phyloP scores from a whole-genome alignment of 2,329 filamentous ascomycete genomes.

The Domatiomyces globalis region DNA sequence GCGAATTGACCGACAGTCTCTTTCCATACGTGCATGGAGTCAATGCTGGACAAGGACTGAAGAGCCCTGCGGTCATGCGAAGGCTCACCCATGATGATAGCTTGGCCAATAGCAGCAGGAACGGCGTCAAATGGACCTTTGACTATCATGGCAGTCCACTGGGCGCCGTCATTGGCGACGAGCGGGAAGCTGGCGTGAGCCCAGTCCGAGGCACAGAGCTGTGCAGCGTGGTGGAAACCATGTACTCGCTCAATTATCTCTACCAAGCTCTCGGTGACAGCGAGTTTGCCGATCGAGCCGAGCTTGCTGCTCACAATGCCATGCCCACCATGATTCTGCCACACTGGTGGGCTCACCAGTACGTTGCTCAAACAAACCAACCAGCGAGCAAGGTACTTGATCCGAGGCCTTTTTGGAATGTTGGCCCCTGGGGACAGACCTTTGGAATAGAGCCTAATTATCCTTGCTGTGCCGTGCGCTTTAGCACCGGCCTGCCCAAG shows the following conservation, averaged over 20 bases:
- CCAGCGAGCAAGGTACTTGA: constrained; percentile 34
- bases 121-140: constrained; percentile 36
- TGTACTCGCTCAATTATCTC: constrained; percentile 39
- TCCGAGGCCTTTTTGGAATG: constrained; percentile 36
- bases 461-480: constrained; percentile 45
- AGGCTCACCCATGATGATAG: constrained; percentile 33
- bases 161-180: constrained; percentile 38
- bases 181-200: constrained; percentile 32
- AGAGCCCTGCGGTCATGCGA: constrained; percentile 32
- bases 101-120: constrained; percentile 27
- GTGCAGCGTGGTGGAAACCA: constrained; percentile 39
- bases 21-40: constrained; percentile 35
- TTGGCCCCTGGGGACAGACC: constrained; percentile 31
- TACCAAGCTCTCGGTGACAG: constrained; percentile 36
- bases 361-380: constrained; percentile 41
- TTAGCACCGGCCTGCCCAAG: constrained; percentile 44
- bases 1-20: constrained; percentile 20
- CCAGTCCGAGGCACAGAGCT: constrained; percentile 35
- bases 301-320: constrained; percentile 42
- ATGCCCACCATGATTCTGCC: constrained; percentile 38
- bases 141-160: constrained; percentile 35
- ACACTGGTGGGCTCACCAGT: constrained; percentile 45
- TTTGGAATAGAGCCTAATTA: constrained; percentile 41
- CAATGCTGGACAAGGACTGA: constrained; percentile 36
- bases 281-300: constrained; percentile 38